These are phyloP conservation scores for Aspergillus sp. DNA, from an alignment of 2,329 filamentous ascomycete genomes.

Conservation along the genomic window DNA sequence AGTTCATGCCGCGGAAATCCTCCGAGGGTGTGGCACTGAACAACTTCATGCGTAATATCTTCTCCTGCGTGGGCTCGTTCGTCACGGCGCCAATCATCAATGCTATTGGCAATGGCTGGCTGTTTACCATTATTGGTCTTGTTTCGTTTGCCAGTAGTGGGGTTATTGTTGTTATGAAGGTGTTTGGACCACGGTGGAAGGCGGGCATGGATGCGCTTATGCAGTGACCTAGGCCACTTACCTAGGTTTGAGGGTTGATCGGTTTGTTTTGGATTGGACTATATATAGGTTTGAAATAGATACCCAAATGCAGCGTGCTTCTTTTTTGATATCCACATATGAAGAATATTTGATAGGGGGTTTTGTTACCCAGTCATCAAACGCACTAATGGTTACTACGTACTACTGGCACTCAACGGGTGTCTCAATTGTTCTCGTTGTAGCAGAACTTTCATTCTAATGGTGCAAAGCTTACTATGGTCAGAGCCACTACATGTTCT, in stretches of 20 bases:
- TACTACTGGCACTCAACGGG: no score
- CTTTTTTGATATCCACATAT: no score
- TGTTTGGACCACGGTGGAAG: conserved; percentile 64
- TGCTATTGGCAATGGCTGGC: conserved; percentile 72
- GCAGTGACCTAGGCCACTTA: conserved; percentile 10
- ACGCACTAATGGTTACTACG: no score
- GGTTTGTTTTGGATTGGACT: background rate
- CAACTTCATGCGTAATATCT: conserved; percentile 78
- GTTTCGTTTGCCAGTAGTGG: conserved; percentile 59
- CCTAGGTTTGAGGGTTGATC: background rate
- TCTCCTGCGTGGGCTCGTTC: conserved; percentile 69
- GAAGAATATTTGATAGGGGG: no score
- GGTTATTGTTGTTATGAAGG: conserved; percentile 61
- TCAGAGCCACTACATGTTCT: background rate
- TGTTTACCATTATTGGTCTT: conserved; percentile 64
- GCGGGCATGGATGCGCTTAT: conserved; percentile 55
- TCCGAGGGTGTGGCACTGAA: conserved; percentile 76
- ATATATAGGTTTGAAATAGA: background rate
- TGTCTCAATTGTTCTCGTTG: no score
- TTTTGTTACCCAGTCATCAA: no score
- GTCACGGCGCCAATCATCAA: conserved; percentile 69
- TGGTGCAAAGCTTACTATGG: background rate
- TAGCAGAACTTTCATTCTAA: no score
- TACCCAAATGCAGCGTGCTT: background rate
- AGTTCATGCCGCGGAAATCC: conserved; percentile 73